Evolutionary conservation across 805 yeast species (phyloP), one percentile per base, ranked within the genome.

Genomic region (Candida methanosorbosa): DNA sequence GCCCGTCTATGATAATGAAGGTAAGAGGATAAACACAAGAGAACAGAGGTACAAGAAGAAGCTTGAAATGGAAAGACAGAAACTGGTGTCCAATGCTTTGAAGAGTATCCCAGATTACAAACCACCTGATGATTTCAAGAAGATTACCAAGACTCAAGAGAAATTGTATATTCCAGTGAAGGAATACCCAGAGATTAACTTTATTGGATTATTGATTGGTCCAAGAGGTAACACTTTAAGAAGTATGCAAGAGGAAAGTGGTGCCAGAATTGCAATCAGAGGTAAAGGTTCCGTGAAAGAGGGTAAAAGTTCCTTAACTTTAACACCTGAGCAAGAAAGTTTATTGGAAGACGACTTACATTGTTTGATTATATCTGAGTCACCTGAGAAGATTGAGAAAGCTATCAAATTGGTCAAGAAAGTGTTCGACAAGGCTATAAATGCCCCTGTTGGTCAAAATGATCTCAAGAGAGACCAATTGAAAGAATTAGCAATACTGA

Each of bases 211-310:
- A 34, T 60, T 92, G 16, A 58, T 92, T 33, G 99, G 99, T 0
- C 98, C 99, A 22, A 78, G 99, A 64, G 99, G 97, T 18, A 81
- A 82, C 47, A 90, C 96, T 0, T 60, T 90, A 46, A 74, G 83
- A 40, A 74, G 75, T 46, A 61, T 94, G 57, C 94, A 90, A 52
- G 78, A 74, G 20, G 78, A 81, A 33, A 80, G 94, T 27, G 95
- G 95, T 1, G 96, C 97, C 14, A 75, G 71, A 44, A 81, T 92
- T 39, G 94, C 88, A 3, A 83, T 92, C 33, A 68, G 99, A 45
- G 99, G 99, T 19, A 78, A 82, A 45, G 99, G 99, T 0, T 88
- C 97, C 1, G 94, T 87, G 15, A 90, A 90, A 51, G 95, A 85
- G 50, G 97, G 97, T 22, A 81, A 78, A 54, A 71, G 72, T 38